Conservation (phyloP, 2,329 filamentous ascomycete species). For the Byssoonygena ceratinophila region DNA sequence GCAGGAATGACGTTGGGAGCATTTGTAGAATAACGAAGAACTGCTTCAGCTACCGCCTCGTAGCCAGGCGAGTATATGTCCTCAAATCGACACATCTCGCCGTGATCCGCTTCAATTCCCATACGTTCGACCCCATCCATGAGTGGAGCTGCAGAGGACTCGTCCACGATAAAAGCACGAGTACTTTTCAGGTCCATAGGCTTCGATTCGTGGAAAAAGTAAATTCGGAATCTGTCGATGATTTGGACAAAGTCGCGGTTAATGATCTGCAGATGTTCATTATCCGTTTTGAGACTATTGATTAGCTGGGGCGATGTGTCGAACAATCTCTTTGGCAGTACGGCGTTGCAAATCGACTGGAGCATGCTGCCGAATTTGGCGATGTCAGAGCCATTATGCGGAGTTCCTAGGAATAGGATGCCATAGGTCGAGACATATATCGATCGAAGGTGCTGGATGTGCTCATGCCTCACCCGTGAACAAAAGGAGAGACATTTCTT, state of each 20-base stretch:
- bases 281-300: slow-evolving; percentile 60
- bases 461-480: slow-evolving; percentile 48
- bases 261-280: slow-evolving; percentile 63
- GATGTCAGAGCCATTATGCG: slow-evolving; percentile 58
- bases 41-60: slow-evolving; percentile 41
- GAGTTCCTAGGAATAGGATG: slow-evolving; percentile 66
- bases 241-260: slow-evolving; percentile 63
- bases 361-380: slow-evolving; percentile 58
- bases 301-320: slow-evolving; percentile 58
- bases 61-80: slow-evolving; percentile 56
- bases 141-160: slow-evolving; percentile 57
- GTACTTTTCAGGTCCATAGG: slow-evolving; percentile 59
- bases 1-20: slow-evolving; percentile 46
- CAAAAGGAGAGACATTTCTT: slow-evolving; percentile 61
- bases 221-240: slow-evolving; percentile 58
- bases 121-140: slow-evolving; percentile 60
- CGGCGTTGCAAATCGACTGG: slow-evolving; percentile 55
- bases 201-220: slow-evolving; percentile 66
- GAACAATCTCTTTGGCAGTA: slow-evolving; percentile 56
- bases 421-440: slow-evolving; percentile 66
- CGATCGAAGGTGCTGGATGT: slow-evolving; percentile 55
- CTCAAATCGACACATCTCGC: slow-evolving; percentile 62
- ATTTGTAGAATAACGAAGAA: slow-evolving; percentile 39
- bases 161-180: slow-evolving; percentile 56
- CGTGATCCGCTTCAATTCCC: slow-evolving; percentile 64